Base-by-base conservation (phyloP, 768 basidiomycete genomes). In the Arthromyces matolae region DNA sequence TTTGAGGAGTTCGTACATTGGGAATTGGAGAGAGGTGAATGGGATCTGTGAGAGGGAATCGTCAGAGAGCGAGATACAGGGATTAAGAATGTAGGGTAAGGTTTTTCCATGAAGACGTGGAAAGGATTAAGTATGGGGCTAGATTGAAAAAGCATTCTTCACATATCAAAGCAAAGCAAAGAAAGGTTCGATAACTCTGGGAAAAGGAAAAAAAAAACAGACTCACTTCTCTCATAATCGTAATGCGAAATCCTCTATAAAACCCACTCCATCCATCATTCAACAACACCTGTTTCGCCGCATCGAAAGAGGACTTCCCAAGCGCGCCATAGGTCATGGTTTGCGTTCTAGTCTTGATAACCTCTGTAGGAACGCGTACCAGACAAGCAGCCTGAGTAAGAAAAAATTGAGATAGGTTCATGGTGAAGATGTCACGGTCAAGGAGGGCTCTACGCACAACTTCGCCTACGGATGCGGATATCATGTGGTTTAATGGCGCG, bases 281-380 rank as follows among this genome's bases (percentile, higher is more conserved):
- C 8, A 68, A 63, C 47, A 85, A 59, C 2, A 88, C 70, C 20
- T 80, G 64, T 36, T 67, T 74, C 9, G 84, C 80, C 0, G 84
- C 78, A 0, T 79, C 67, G 8, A 82, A 62, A 0, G 89, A 90
- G 0, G 86, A 84, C 24, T 67, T 61, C 1, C 77, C 78, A 13
- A 73, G 59, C 4, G 70, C 64, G 7, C 75, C 76, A 57, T 94
- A 93, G 8, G 78, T 80, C 14, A 86, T 85, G 0, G 93, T 93
- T 62, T 97, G 95, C 49, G 81, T 85, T 3, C 94, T 80, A 8
- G 91, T 94, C 65, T 98, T 98, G 68, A 97, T 86, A 24, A 98
- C 87, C 64, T 97, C 95, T 0, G 94, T 96, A 1, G 94, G 94
- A 2, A 98, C 94, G 39, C 94, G 87, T 42, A 98, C 79, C 43